Evolutionary conservation across 225 moss, liverwort and hornwort genomes (phyloP).

Genomic region (Polytrichum formosum): DNA sequence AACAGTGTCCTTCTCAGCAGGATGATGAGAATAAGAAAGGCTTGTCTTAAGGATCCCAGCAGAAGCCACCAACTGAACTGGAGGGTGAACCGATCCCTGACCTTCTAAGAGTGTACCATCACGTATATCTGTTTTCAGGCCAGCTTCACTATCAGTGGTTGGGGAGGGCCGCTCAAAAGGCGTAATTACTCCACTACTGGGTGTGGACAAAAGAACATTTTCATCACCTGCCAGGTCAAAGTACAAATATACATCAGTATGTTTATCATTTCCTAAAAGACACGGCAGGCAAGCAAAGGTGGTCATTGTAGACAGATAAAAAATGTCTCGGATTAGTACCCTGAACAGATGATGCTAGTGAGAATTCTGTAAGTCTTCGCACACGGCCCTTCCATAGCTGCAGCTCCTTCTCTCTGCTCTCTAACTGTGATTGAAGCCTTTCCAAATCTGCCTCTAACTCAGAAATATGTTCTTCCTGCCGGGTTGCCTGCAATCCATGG

Average conservation of each 20-base stretch:
- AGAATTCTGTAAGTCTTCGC: conserved; percentile 16
- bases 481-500: conserved; percentile 20
- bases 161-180: conserved; percentile 7
- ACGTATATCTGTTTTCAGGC: neutral
- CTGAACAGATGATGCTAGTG: conserved; percentile 4
- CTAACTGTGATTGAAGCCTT: conserved; percentile 41
- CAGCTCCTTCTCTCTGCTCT: conserved; percentile 51
- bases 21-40: neutral
- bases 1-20: neutral
- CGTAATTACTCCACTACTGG: conserved; percentile 1
- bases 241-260: neutral
- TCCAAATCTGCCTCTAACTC: conserved; percentile 56
- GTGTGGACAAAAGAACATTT: neutral
- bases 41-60: conserved; percentile 1
- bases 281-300: too few relatives aligned
- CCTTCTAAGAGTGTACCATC: neutral
- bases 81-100: neutral
- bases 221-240: conserved; percentile 7
- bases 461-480: conserved; percentile 43
- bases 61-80: neutral
- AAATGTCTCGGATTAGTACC: conserved; percentile 6
- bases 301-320: too few relatives aligned
- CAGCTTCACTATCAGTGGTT: conserved; percentile 8
- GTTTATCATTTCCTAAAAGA: neutral
- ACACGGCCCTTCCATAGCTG: conserved; percentile 30